phyloP scores from a whole-genome alignment of 441 rosid genomes.

The Pelargonium citronellum region DNA sequence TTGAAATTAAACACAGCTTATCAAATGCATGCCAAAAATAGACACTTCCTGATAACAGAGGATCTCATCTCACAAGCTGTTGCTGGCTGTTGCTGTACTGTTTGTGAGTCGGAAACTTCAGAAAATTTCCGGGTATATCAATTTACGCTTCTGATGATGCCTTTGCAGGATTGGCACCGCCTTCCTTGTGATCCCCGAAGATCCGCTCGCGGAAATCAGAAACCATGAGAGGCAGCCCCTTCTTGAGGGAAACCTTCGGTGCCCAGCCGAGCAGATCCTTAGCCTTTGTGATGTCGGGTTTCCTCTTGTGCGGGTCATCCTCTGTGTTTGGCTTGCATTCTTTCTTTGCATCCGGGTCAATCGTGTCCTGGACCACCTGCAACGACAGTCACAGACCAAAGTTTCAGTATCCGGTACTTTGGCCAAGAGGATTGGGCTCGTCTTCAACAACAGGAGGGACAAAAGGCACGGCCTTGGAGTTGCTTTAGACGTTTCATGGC shows the following conservation, averaged over 20 bases:
- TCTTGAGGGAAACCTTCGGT: conserved; percentile 72
- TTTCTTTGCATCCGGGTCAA: conserved; percentile 79
- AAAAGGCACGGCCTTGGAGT: background rate
- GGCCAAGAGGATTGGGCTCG: too few species aligned
- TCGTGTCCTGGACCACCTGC: conserved; percentile 94
- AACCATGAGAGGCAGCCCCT: conserved; percentile 87
- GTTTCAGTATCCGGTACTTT: background rate
- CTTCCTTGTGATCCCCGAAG: conserved; percentile 80
- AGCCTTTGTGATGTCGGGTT: conserved; percentile 80
- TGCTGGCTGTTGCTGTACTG: background rate
- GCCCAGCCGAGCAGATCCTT: conserved; percentile 89
- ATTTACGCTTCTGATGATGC: conserved; percentile 32
- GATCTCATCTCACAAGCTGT: background rate
- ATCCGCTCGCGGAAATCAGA: conserved; percentile 75
- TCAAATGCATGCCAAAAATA: background rate
- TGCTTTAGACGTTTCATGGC: background rate
- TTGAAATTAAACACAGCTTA: background rate
- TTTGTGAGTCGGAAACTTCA: background rate
- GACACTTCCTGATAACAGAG: background rate
- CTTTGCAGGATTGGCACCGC: conserved; percentile 23
- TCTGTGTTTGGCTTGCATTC: conserved; percentile 88
- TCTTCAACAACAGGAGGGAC: too few species aligned
- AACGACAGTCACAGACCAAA: background rate
- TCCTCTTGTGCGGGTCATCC: conserved; percentile 98
- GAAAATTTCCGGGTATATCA: background rate